A percentile compares a stretch with the other conserved stretches of the same genome.
Evolutionary conservation across 2,329 filamentous ascomycete genomes (phyloP).

Genomic region (Sporothrix schenckii): DNA sequence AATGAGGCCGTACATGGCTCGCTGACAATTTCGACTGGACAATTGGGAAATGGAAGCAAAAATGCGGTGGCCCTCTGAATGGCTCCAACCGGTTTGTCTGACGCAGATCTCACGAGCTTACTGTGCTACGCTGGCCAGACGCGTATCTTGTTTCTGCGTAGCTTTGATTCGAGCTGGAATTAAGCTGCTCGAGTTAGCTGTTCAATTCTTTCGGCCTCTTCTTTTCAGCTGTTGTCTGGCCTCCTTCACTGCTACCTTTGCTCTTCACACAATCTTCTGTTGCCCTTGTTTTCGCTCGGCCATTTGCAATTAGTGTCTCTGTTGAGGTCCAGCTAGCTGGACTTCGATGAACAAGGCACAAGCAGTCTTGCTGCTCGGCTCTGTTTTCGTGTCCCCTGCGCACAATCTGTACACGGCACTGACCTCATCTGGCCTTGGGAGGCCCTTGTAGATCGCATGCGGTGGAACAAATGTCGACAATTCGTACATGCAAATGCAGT

Average conservation of each 20-base stretch:
- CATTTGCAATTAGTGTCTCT: not conserved
- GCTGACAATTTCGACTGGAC: constrained; percentile 20
- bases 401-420: not conserved
- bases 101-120: not conserved
- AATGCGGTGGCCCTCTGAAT: not conserved
- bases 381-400: not conserved
- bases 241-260: constrained; percentile 11
- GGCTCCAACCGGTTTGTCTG: not conserved
- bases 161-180: not conserved
- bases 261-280: not conserved
- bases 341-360: not conserved
- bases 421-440: not conserved
- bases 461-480: not conserved
- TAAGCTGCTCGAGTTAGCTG: not conserved
- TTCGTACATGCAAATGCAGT: constrained; percentile 1
- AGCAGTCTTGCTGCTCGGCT: not conserved
- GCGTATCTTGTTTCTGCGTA: constrained; percentile 11
- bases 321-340: not conserved
- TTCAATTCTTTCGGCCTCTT: not conserved
- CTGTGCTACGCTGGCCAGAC: constrained; percentile 15
- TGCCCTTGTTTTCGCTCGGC: not conserved
- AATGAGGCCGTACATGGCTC: constrained; percentile 16
- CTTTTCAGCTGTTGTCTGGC: constrained; percentile 1
- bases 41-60: constrained; percentile 22
- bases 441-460: constrained; percentile 19